Conservation (phyloP, 2,329 filamentous ascomycete species). For the Diaporthe caulivora region DNA sequence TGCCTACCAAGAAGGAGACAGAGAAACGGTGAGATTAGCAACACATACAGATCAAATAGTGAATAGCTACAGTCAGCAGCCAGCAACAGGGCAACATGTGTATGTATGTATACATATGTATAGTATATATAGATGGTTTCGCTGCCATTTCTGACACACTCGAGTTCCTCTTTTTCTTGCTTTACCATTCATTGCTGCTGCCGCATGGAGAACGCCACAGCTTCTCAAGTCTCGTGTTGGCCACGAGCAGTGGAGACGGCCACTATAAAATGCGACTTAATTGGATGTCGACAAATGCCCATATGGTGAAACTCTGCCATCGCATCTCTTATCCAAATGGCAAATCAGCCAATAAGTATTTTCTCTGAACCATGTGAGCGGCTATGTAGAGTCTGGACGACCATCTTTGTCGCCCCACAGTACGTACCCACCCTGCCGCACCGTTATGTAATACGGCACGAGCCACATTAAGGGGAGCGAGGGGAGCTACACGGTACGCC, state of each 20-base stretch:
- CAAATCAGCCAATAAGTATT: too few species aligned
- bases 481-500: background rate
- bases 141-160: too few species aligned
- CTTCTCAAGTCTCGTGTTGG: background rate
- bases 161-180: too few species aligned
- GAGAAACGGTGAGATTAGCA: too few species aligned
- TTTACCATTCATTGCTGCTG: too few species aligned
- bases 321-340: background rate
- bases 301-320: background rate
- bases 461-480: constrained; percentile 2
- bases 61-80: background rate
- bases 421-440: background rate
- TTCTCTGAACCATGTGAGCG: too few species aligned
- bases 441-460: constrained; percentile 7
- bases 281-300: background rate
- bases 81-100: background rate
- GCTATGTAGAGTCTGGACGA: background rate
- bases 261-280: background rate
- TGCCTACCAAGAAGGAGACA: too few species aligned
- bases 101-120: too few species aligned
- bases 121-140: too few species aligned
- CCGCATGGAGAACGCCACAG: background rate
- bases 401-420: too few species aligned
- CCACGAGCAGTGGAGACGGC: background rate
- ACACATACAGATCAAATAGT: too few species aligned